Conservation (phyloP, 805 yeast species). For the Clavispora fructus region DNA sequence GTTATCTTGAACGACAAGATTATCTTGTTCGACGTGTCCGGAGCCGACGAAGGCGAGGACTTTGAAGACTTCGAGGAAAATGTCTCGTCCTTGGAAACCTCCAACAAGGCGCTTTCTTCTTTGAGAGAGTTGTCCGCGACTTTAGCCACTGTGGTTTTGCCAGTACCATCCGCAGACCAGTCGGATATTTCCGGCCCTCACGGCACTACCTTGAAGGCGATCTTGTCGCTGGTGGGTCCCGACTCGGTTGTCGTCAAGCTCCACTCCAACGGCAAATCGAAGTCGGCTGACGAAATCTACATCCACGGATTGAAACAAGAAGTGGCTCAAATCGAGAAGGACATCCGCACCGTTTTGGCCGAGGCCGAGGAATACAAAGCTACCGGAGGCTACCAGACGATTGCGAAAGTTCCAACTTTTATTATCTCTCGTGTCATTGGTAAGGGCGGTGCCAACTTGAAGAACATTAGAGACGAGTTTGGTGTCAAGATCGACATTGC, state of each 20-base stretch:
- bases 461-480: constrained; percentile 62
- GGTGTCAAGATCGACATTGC: constrained; percentile 74
- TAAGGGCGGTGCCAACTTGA: constrained; percentile 73
- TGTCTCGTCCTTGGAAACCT: constrained; percentile 47
- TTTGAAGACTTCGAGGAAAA: constrained; percentile 69
- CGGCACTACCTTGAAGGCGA: constrained; percentile 49
- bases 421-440: constrained; percentile 83
- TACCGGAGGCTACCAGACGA: constrained; percentile 36
- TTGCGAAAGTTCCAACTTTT: constrained; percentile 58
- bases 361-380: constrained; percentile 48
- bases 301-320: constrained; percentile 68
- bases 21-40: constrained; percentile 52
- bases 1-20: constrained; percentile 48
- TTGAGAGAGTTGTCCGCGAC: constrained; percentile 55
- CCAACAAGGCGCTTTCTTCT: constrained; percentile 48
- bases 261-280: constrained; percentile 32
- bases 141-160: constrained; percentile 47
- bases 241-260: constrained; percentile 44
- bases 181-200: constrained; percentile 55
- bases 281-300: constrained; percentile 47
- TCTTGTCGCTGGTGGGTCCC: constrained; percentile 32
- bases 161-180: constrained; percentile 53
- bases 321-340: constrained; percentile 50
- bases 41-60: constrained; percentile 28
- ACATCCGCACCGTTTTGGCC: constrained; percentile 48